Evolutionary conservation across 257 asterid genomes (phyloP).

Genomic region (Knoxia roxburghii): DNA sequence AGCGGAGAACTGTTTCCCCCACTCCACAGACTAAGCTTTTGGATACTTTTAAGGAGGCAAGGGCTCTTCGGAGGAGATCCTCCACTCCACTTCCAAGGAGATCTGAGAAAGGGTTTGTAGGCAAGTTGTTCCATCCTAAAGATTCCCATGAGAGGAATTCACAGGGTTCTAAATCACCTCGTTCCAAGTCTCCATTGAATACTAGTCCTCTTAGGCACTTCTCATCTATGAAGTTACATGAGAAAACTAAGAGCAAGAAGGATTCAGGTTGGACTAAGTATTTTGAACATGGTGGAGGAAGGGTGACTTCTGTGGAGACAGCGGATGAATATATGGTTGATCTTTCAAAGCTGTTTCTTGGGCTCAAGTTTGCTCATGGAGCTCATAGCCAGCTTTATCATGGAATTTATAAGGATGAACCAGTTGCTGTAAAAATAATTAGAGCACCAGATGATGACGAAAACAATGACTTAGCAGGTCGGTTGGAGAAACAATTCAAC

Average conservation of each 20-base stretch:
- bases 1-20: constrained; percentile 71
- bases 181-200: constrained; percentile 20
- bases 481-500: constrained; percentile 35
- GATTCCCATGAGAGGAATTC: constrained; percentile 20
- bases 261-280: constrained; percentile 36
- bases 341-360: constrained; percentile 38
- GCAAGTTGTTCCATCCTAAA: constrained; percentile 22
- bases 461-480: constrained; percentile 19
- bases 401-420: constrained; percentile 34
- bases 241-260: constrained; percentile 24
- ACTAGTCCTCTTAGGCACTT: constrained; percentile 25
- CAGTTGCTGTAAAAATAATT: constrained; percentile 40
- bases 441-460: constrained; percentile 37
- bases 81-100: constrained; percentile 35
- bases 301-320: constrained; percentile 31
- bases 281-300: constrained; percentile 32
- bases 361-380: constrained; percentile 39
- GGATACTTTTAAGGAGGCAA: constrained; percentile 75
- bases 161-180: constrained; percentile 14
- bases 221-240: constrained; percentile 15
- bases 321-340: constrained; percentile 28
- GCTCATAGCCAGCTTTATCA: constrained; percentile 47
- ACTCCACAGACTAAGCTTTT: constrained; percentile 51
- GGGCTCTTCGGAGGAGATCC: constrained; percentile 41
- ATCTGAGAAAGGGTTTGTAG: constrained; percentile 18